Percentiles rank a stretch among this genome's conserved stretches.
Conservation (phyloP, 345 rosid genomes). For the Pistacia atlantica region DNA sequence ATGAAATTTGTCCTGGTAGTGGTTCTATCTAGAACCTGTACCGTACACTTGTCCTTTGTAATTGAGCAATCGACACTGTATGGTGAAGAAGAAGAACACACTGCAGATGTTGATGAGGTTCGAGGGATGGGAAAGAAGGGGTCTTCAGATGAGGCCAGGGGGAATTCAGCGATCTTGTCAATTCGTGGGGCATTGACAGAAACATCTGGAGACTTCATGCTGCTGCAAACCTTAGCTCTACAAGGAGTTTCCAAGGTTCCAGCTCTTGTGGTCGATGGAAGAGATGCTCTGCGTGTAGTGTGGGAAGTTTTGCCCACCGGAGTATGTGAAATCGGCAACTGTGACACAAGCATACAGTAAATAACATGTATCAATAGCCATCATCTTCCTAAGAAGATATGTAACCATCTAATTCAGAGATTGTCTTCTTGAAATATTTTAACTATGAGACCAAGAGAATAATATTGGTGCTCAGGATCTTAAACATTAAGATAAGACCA, state of each 20-base stretch:
- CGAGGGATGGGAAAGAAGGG: constrained; percentile 37
- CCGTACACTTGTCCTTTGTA: constrained; percentile 84
- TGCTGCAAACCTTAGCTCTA: constrained; percentile 30
- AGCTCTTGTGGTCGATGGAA: constrained; percentile 50
- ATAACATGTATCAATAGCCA: neutral
- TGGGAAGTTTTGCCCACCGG: constrained; percentile 40
- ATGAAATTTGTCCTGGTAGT: constrained; percentile 27
- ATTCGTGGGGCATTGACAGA: constrained; percentile 90
- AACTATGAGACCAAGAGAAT: neutral
- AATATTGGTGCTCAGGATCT: neutral
- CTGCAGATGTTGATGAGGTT: constrained; percentile 45
- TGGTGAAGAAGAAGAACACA: constrained; percentile 46
- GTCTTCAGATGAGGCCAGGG: constrained; percentile 56
- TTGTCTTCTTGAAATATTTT: neutral
- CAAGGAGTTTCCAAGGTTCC: constrained; percentile 36
- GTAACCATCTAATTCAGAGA: neutral
- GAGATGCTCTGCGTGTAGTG: constrained; percentile 61
- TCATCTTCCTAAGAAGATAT: neutral
- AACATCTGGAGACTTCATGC: constrained; percentile 64
- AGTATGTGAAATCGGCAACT: constrained; percentile 46
- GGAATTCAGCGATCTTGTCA: constrained; percentile 87
- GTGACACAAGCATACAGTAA: constrained; percentile 24
- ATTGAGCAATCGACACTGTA: constrained; percentile 47
- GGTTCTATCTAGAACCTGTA: constrained; percentile 40
- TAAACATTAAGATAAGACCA: neutral